Conservation (phyloP, 1,284 basidiomycete genomes). For the Xerocomus nothofagi region DNA sequence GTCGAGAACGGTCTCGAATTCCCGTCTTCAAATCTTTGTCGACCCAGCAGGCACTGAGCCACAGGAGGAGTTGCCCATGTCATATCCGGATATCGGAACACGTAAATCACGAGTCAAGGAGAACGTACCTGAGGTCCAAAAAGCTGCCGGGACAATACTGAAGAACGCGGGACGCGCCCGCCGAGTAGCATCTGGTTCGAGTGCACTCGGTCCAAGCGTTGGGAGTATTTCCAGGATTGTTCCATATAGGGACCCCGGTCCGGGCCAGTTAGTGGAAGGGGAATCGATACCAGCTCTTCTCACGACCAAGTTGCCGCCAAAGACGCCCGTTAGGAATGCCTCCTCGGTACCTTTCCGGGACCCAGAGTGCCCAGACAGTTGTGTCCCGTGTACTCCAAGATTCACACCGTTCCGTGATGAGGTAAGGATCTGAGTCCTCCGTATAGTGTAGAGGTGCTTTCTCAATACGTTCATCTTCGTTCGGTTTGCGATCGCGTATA, state of each 20-base stretch:
- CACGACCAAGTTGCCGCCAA: constrained; percentile 31
- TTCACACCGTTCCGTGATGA: constrained; percentile 72
- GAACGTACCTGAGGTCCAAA: constrained; percentile 66
- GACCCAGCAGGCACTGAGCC: constrained; percentile 58
- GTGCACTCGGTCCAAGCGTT: constrained; percentile 26
- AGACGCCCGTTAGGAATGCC: constrained; percentile 32
- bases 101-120: constrained; percentile 75
- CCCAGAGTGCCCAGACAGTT: constrained; percentile 20
- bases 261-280: constrained; percentile 20
- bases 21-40: constrained; percentile 66
- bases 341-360: constrained; percentile 44
- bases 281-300: constrained; percentile 30
- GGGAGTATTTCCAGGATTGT: constrained; percentile 46
- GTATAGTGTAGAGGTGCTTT: constrained; percentile 3
- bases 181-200: constrained; percentile 46
- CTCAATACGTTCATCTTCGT: constrained; percentile 2
- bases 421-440: constrained; percentile 38
- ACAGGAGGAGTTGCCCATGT: constrained; percentile 44
- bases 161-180: constrained; percentile 58
- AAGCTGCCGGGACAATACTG: constrained; percentile 62
- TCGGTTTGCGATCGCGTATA: constrained; percentile 13
- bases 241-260: constrained; percentile 54
- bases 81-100: constrained; percentile 71
- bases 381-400: constrained; percentile 47
- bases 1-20: constrained; percentile 43